phyloP scores from a whole-genome alignment of 169 alveolate genomes.

The Cryptosporidium xiaoi region DNA sequence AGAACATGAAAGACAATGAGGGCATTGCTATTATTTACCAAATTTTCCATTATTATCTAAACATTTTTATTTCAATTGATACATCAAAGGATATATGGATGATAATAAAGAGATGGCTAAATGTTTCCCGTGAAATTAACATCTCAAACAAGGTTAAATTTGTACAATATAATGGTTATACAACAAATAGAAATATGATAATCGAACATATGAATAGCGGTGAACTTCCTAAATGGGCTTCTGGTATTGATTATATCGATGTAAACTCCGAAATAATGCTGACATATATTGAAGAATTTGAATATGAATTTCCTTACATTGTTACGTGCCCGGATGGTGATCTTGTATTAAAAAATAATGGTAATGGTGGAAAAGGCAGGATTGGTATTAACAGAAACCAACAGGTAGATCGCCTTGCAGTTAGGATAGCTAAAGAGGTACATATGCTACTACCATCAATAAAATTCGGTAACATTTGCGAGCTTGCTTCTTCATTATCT shows the following conservation, averaged over 20 bases:
- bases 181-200: background rate
- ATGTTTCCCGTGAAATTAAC: constrained; percentile 6
- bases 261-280: constrained; percentile 17
- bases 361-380: background rate
- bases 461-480: constrained; percentile 33
- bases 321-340: constrained; percentile 67
- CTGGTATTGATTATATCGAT: constrained; percentile 16
- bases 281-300: constrained; percentile 30
- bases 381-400: background rate
- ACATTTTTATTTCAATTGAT: constrained; percentile 25
- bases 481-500: constrained; percentile 10
- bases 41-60: constrained; percentile 34
- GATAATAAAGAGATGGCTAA: constrained; percentile 28
- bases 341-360: constrained; percentile 4
- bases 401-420: constrained; percentile 24
- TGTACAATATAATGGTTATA: constrained; percentile 10
- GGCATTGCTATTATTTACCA: constrained; percentile 35
- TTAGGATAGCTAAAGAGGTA: constrained; percentile 46
- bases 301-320: constrained; percentile 57
- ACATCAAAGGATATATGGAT: constrained; percentile 51
- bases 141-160: constrained; percentile 8
- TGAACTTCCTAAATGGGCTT: constrained; percentile 39
- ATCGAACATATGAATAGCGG: background rate
- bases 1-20: constrained; percentile 25
- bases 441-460: constrained; percentile 27